Evolutionary conservation across 352 stramenopile genomes (phyloP).

Genomic region (Peronospora farinosa): DNA sequence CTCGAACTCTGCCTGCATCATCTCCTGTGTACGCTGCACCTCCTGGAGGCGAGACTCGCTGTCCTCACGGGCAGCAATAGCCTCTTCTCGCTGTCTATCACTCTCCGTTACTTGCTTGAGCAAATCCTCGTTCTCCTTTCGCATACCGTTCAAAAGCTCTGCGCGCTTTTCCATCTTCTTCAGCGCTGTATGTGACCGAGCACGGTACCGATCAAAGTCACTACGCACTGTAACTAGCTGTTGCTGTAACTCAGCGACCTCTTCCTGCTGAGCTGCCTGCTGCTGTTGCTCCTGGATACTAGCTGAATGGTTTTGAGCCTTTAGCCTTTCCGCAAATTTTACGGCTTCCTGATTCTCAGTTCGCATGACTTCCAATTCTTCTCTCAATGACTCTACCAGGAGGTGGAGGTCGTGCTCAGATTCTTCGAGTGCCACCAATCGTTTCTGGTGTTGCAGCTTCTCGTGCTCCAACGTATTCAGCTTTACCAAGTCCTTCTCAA

Average conservation of each 20-base stretch:
- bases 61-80: conserved; percentile 9
- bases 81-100: conserved; percentile 15
- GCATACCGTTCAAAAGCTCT: conserved; percentile 74
- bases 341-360: conserved; percentile 17
- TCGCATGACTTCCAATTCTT: conserved; percentile 20
- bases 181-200: conserved; percentile 55
- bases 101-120: conserved; percentile 23
- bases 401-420: conserved; percentile 20
- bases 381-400: conserved; percentile 17
- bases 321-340: conserved; percentile 11
- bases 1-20: conserved; percentile 36
- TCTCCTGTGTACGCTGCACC: conserved; percentile 21
- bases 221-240: conserved; percentile 32
- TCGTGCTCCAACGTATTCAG: conserved; percentile 13
- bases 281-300: conserved; percentile 21
- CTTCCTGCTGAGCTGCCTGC: conserved; percentile 23
- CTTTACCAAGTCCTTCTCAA: conserved; percentile 9
- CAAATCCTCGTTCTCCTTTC: conserved; percentile 59
- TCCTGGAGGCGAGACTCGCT: conserved; percentile 25
- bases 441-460: conserved; percentile 17
- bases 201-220: conserved; percentile 68
- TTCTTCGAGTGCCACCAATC: conserved; percentile 12
- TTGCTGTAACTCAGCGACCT: conserved; percentile 25
- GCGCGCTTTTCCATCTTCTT: conserved; percentile 81
- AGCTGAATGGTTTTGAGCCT: conserved; percentile 16